Base-by-base conservation (phyloP, 2,329 filamentous ascomycete genomes). In the Byssochlamys sp. region DNA sequence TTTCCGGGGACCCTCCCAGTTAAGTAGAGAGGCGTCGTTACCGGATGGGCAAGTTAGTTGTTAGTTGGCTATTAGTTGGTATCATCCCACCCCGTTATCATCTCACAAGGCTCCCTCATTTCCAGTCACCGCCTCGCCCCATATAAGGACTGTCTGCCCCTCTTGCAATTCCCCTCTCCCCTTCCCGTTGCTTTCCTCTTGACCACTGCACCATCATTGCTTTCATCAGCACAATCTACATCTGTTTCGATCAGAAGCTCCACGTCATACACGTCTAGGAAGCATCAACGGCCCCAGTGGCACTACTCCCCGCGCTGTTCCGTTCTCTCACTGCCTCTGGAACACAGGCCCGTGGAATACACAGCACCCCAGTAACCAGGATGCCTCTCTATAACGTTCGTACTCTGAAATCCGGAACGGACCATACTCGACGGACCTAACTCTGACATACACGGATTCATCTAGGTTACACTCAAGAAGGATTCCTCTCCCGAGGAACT, bases 381-480 rank as follows among this genome's bases (percentile, higher is more conserved):
- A 74, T 74, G 72, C 70, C 72, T 69, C 65, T 73, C 29, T 74
- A 66, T 68, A 75, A 74, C 60, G 73, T 75, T 65, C 29, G 68
- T 65, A 14, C 10, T 26, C 2, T 9, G 24, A 12, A 49, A 57
- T 55, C 19, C 33, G 25, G 25, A 19, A 29, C 50, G 7, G 29
- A 26, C 24, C 26, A 26, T 10, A 10, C 14, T 3, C 54, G 12
- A 54, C 12, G 45, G 14, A 19, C n/a, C 11, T 51, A n/a, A 54
- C 29, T 53, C 51, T 59, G 27, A 58, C 54, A 19, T 39, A 14
- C 9, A 14, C 27, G 57, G 12, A 19, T 55, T 7, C 1, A 28
- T 55, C 14, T 60, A 96, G 91, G 84, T 96, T 63, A 90, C 90
- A 57, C 83, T 89, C 75, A 92, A 94, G 75, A 78, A 84, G 48